phyloP scores from a whole-genome alignment of 2,329 filamentous ascomycete genomes.

The Sclerotinia subarctica region DNA sequence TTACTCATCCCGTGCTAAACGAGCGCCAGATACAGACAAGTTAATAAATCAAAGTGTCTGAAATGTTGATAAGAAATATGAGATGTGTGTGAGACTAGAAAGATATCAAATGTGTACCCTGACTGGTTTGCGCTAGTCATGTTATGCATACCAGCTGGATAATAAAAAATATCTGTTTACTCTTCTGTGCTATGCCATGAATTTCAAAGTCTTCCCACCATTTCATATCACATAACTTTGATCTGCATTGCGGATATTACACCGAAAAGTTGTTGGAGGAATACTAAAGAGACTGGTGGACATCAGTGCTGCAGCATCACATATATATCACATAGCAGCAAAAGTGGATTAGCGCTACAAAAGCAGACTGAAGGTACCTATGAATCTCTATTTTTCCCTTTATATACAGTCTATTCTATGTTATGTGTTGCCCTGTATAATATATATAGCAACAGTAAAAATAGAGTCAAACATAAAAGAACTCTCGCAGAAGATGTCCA shows the following conservation, averaged over 20 bases:
- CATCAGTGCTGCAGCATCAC: no score
- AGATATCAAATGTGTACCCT: not conserved
- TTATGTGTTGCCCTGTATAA: not conserved
- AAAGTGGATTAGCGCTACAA: not conserved
- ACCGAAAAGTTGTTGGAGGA: no score
- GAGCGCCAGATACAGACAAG: no score
- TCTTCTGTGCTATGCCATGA: no score
- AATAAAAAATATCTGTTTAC: not conserved
- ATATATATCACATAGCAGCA: no score
- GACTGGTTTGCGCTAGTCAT: not conserved
- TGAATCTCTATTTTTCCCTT: not conserved
- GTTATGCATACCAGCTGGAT: not conserved
- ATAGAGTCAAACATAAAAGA: not conserved
- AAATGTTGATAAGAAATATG: not conserved
- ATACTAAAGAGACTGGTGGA: no score
- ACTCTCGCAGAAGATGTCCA: not conserved
- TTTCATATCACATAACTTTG: not conserved
- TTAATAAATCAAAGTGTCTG: not conserved
- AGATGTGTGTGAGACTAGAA: not conserved
- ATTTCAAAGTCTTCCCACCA: not conserved
- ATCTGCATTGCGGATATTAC: no score
- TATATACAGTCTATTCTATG: not conserved
- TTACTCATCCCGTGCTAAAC: no score
- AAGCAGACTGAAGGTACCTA: not conserved
- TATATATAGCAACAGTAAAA: not conserved